Evolutionary conservation across 768 basidiomycete species (phyloP), one percentile per base, ranked within the genome.

Genomic region (Fomitopsis pulvina): DNA sequence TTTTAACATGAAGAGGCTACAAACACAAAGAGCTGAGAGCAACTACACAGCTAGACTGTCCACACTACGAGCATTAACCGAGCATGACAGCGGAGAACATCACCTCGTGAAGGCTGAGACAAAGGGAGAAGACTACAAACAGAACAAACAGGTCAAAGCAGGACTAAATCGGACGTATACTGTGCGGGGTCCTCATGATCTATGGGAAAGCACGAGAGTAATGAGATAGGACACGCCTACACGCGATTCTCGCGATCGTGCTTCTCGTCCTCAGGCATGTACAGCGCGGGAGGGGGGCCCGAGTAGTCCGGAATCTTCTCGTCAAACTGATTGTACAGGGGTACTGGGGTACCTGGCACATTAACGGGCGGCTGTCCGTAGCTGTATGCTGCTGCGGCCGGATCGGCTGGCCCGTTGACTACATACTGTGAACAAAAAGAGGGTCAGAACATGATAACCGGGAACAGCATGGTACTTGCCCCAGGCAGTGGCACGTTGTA

Each of bases 401-500:
- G 56, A 44, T 76, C 73, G 8, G 57, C 41, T 11, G 70, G 68
- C 2, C 61, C 61, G 47, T 71, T 70, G 46, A 78, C 66, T 51
- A 74, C 70, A 65, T 73, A 53, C 52, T 21, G 28, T 45, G 22
- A 22, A 16, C 26, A 50, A n/a, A 26, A 32, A 41, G 14, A 22
- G 22, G 25, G 46, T n/a, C 20, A 22, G 32, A 24, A 12, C 21
- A 16, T 18, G 11, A 38, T 8, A 29, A 16, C 45, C 29, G 32
- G 28, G n/a, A 14, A 25, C 16, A 44, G 29, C 8, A 32, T 3
- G 41, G 0, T 32, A n/a, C 70, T 59, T 53, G 74, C 73, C 6
- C 74, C 66, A 8, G 79, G 78, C 18, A 75, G 64, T 54, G 60
- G 64, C 5, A 70, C 68, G 28, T 71, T 67, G 2, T 69, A 68